Conservation (phyloP, 352 stramenopile genomes). For the Aphanomyces stellatus region DNA sequence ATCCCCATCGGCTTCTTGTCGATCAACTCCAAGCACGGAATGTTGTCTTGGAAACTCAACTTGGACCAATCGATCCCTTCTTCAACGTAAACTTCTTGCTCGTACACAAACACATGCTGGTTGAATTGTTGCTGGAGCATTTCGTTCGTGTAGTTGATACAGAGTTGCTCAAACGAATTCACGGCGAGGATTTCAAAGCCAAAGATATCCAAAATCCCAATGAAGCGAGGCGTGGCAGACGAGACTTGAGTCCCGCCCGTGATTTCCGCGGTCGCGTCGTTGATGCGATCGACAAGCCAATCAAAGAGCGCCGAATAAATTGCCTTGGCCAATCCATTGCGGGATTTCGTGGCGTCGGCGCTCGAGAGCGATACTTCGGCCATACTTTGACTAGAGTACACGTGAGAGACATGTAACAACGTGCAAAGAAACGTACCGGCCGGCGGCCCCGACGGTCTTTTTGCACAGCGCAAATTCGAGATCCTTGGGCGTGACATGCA, state of each 20-base stretch:
- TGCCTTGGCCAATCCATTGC: conserved; percentile 94
- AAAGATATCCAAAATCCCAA: conserved; percentile 97
- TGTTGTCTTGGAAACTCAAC: conserved; percentile 91
- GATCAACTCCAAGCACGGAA: conserved; percentile 88
- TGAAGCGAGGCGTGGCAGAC: conserved; percentile 50
- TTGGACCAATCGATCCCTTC: conserved; percentile 92
- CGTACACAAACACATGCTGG: conserved; percentile 95
- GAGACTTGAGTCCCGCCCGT: conserved; percentile 17
- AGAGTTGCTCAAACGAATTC: conserved; percentile 94
- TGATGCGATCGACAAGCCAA: conserved; percentile 93
- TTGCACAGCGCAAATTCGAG: conserved; percentile 87
- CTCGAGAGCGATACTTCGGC: conserved; percentile 76
- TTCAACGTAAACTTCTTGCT: conserved; percentile 96
- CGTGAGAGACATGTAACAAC: background rate
- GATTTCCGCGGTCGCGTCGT: conserved; percentile 80
- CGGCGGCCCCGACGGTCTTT: conserved; percentile 79
- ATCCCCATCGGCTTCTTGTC: conserved; percentile 91
- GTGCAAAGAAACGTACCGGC: conserved; percentile 30
- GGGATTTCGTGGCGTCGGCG: conserved; percentile 74
- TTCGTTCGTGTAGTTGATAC: conserved; percentile 96
- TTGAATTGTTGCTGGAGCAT: conserved; percentile 94
- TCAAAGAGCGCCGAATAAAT: conserved; percentile 96
- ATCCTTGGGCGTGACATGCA: conserved; percentile 76
- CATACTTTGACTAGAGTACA: conserved; percentile 39
- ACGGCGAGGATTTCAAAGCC: conserved; percentile 93